Evolutionary conservation across 371 early-diverging fungal species (phyloP).

Genomic region (Mortierella sp.): DNA sequence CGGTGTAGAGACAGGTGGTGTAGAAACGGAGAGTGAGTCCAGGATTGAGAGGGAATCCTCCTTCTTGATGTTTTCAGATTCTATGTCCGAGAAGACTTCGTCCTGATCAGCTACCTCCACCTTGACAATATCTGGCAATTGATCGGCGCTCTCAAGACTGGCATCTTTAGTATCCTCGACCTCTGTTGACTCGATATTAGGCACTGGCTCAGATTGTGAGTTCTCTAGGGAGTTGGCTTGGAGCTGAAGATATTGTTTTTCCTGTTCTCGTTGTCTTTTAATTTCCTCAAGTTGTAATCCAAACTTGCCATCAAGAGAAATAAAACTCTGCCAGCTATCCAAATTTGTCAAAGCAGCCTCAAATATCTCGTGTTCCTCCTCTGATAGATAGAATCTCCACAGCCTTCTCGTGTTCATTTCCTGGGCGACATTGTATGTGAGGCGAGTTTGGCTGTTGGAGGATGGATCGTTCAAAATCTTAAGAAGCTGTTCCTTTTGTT

Average conservation of each 20-base stretch:
- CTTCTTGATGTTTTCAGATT: constrained; percentile 22
- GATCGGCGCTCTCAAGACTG: neutral
- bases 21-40: constrained; percentile 19
- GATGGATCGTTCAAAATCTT: constrained; percentile 35
- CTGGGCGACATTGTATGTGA: constrained; percentile 46
- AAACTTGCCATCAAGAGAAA: constrained; percentile 54
- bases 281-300: constrained; percentile 25
- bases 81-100: constrained; percentile 11
- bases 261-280: constrained; percentile 12
- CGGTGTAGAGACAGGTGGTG: constrained; percentile 25
- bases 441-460: constrained; percentile 34
- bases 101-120: constrained; percentile 30
- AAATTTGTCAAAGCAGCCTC: constrained; percentile 59
- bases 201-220: constrained; percentile 4
- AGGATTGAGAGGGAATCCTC: constrained; percentile 27
- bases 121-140: constrained; percentile 18
- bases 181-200: constrained; percentile 5
- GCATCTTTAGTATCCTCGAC: neutral
- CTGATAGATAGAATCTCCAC: constrained; percentile 52
- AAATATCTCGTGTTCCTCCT: constrained; percentile 57
- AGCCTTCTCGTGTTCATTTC: constrained; percentile 60
- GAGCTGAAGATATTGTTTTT: neutral
- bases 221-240: constrained; percentile 5
- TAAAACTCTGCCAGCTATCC: constrained; percentile 65
- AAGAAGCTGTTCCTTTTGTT: constrained; percentile 36